Evolutionary conservation across 331 rosid genomes (phyloP), one percentile per base, ranked within the genome.

Genomic region (Pyracantha coccinea): DNA sequence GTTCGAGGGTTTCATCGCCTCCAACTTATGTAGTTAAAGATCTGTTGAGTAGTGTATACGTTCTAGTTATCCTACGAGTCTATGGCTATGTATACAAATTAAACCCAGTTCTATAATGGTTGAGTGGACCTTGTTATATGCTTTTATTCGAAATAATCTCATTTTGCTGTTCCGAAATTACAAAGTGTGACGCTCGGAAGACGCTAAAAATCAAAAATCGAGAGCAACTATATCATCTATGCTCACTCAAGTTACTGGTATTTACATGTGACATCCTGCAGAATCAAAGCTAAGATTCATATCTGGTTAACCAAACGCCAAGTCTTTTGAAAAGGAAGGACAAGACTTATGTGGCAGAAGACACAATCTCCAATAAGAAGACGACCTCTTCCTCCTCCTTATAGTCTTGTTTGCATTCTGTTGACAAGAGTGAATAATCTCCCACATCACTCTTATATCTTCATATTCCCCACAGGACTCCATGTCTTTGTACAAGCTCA

Each of bases 361-460:
- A 81, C 88, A 84, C 45, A 81, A 69, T 65, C 75, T 59, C 85
- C 89, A 83, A 58, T 57, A 74, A 55, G 71, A 25, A 73, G 75
- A 79, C 13, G 83, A 75, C 32, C 82, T 86, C 16, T 70, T 82
- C 45, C 31, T 63, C 45, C 35, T 63, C 13, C 63, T 83, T 63
- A 54, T 74, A 70, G 47, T 80, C 69, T 38, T 76, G 62, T 60
- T 55, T 28, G 58, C 78, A 68, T 65, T 45, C 55, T 77, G 88
- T 75, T 87, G 79, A 78, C 88, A 80, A 59, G 94, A 88, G 57
- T 91, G 96, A 74, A 93, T 79, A 72, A 93, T 91, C 86, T 85
- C 84, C 98, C 97, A 93, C 98, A 93, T 93, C 64, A 91, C 92
- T 75, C 75, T 85, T 65, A 91, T 91, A 81, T 93, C 98, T 80